phyloP scores from a whole-genome alignment of 1,284 basidiomycete genomes.

The Hortiboletus rubellus region DNA sequence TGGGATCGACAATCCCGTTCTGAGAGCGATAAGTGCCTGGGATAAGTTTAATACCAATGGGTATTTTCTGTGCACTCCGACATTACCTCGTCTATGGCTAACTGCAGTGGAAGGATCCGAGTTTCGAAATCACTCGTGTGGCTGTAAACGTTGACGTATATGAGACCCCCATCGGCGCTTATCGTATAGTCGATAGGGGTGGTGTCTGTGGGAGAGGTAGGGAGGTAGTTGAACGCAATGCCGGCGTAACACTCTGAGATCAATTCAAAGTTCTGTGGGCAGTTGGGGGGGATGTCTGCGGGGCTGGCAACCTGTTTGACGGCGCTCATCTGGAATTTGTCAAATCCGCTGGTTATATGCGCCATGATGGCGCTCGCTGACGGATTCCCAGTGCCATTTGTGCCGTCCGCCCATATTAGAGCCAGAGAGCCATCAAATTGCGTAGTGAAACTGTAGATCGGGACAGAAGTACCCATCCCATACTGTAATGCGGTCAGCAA shows the following conservation, averaged over 20 bases:
- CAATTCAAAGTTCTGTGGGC: conserved; percentile 73
- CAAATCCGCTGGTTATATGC: conserved; percentile 53
- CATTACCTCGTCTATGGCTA: conserved; percentile 70
- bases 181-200: conserved; percentile 68
- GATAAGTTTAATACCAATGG: background rate
- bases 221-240: conserved; percentile 63
- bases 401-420: conserved; percentile 67
- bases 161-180: conserved; percentile 63
- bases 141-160: conserved; percentile 60
- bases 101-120: conserved; percentile 71
- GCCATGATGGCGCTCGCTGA: conserved; percentile 59
- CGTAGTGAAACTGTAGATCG: conserved; percentile 50
- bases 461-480: conserved; percentile 59
- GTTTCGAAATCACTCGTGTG: conserved; percentile 71
- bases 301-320: conserved; percentile 51
- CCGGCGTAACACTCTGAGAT: conserved; percentile 73
- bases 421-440: conserved; percentile 52
- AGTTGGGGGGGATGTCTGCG: conserved; percentile 52
- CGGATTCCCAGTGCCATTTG: conserved; percentile 50
- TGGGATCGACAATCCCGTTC: conserved; percentile 51
- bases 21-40: conserved; percentile 67
- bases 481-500: conserved; percentile 43
- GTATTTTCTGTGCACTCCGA: background rate
- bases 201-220: conserved; percentile 39
- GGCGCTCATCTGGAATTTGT: conserved; percentile 41